Conservation (phyloP, 176 grass and related monocot genomes). For the Avena insularis region DNA sequence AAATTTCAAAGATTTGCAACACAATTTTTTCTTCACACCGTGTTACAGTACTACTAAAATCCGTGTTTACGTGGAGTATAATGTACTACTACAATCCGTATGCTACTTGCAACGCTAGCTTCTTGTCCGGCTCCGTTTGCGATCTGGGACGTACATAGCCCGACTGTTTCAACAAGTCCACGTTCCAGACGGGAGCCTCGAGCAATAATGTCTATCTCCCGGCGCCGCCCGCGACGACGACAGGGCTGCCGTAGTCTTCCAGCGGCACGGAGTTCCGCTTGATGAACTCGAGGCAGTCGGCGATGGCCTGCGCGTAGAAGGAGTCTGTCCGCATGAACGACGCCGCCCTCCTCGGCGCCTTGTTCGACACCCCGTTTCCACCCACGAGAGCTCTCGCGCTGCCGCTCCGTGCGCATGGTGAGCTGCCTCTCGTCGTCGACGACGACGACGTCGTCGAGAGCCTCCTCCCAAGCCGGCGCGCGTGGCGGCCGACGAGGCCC, state of each 20-base stretch:
- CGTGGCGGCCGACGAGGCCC: conserved; percentile 55
- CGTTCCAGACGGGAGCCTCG: background rate
- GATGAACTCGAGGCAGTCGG: conserved; percentile 95
- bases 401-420: conserved; percentile 18
- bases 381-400: conserved; percentile 53
- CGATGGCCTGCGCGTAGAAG: conserved; percentile 83
- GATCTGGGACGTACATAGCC: no score
- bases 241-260: conserved; percentile 44
- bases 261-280: conserved; percentile 72
- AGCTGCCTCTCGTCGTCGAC: background rate
- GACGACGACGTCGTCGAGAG: background rate
- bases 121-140: no score
- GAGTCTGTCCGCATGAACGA: conserved; percentile 66
- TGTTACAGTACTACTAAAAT: no score
- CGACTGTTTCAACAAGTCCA: no score
- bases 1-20: conserved; percentile 29
- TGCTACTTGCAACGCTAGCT: no score
- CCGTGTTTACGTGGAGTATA: no score
- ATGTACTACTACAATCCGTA: no score
- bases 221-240: background rate
- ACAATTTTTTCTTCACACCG: background rate
- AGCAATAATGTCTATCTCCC: background rate
- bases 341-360: conserved; percentile 30
- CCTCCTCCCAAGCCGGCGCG: conserved; percentile 47
- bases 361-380: background rate